Evolutionary conservation across 2,329 filamentous ascomycete genomes (phyloP).

Genomic region (Colletotrichum liriopes): DNA sequence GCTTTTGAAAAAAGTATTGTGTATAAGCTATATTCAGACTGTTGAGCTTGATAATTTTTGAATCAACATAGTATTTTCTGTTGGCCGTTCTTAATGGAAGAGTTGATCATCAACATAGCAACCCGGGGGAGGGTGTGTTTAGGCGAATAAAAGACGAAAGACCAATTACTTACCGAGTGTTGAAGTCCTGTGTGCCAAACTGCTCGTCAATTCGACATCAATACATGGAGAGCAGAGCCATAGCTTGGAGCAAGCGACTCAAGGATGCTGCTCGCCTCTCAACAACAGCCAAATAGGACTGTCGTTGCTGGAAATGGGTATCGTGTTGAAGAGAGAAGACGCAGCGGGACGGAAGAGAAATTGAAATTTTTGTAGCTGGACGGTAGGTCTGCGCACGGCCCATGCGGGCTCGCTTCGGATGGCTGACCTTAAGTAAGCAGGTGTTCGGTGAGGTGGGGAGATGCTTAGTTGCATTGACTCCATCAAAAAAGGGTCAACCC

Average conservation of each 20-base stretch:
- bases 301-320: neutral
- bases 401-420: slow-evolving; percentile 8
- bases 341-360: neutral
- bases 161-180: slow-evolving; percentile 1
- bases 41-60: slow-evolving; percentile 44
- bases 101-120: slow-evolving; percentile 40
- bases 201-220: neutral
- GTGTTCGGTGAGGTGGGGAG: no score
- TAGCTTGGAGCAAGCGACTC: neutral
- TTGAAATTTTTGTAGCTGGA: slow-evolving; percentile 22
- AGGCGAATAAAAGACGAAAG: neutral
- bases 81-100: slow-evolving; percentile 45
- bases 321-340: neutral
- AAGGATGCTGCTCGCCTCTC: neutral
- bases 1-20: no score
- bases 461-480: neutral
- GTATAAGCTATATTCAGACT: slow-evolving; percentile 40
- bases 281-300: neutral
- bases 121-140: neutral
- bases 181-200: neutral
- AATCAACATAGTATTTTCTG: slow-evolving; percentile 43
- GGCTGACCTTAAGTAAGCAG: neutral
- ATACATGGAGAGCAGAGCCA: neutral
- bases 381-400: slow-evolving; percentile 2
- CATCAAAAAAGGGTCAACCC: neutral